Evolutionary conservation across 306 rosid species (phyloP), one percentile per base, ranked within the genome.

Genomic region (Inga laurina): DNA sequence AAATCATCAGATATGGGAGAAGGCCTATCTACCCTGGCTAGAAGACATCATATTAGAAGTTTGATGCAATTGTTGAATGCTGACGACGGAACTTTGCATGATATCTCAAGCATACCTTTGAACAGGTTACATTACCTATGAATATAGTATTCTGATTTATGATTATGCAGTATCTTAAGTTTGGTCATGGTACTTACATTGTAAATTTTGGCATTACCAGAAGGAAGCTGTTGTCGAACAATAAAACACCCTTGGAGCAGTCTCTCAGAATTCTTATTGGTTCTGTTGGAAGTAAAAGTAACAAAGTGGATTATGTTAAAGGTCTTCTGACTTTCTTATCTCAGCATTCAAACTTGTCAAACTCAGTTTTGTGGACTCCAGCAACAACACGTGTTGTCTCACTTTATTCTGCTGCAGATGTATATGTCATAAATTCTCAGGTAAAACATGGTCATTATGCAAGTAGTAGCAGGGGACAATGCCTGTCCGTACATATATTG

Each of bases 261-360:
- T 74, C 90, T 68, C 86, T 92, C 75, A 93, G 85, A 83, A 79
- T 95, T 85, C 83, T 95, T 18, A 87, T 95, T 49, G 97, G 98
- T 72, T 95, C 98, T 56, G 95, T 95, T 74, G 97, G 98, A 84
- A 93, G 97, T 35, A 95, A 95, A 94, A 95, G 97, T 87, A 95
- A 92, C 81, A 93, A 95, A 90, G 95, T 91, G 80, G 82, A 76
- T 48, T 95, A 95, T 84, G 97, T 93, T 69, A 93, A 90, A 84
- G 89, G 89, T 59, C 83, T 95, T 71, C 54, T 91, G 46, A 85
- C 75, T n/a, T 91, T 86, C 82, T 76, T 92, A 76, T 62, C 88
- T 74, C 90, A 78, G 74, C 90, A 95, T 85, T 87, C 95, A 71
- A 89, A 92, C 86, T 80, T 92, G 89, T 95, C 98, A 43, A 90